phyloP scores from a whole-genome alignment of 805 yeast genomes.

The Ogataea paradorogensis region DNA sequence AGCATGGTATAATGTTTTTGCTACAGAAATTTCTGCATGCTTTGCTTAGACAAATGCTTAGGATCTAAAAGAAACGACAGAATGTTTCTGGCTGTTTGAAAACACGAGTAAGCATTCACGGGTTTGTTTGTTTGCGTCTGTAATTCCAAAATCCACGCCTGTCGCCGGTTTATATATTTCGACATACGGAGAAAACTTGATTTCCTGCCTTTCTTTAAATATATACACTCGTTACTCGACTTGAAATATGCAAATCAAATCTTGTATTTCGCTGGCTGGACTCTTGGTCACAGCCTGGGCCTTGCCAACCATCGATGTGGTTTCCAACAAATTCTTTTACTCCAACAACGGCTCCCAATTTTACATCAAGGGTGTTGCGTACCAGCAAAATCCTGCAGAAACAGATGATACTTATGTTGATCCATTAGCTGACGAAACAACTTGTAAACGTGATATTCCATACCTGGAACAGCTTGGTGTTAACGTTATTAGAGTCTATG shows the following conservation, averaged over 20 bases:
- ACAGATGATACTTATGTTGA: slow-evolving; percentile 48
- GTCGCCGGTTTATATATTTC: slow-evolving; percentile 2
- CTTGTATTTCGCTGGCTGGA: slow-evolving; percentile 13
- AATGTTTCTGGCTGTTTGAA: slow-evolving; percentile 10
- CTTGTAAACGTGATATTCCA: slow-evolving; percentile 84
- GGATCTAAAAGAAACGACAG: slow-evolving; percentile 12
- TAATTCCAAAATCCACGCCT: not conserved
- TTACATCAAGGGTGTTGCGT: slow-evolving; percentile 84
- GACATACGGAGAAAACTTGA: not conserved
- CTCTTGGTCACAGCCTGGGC: slow-evolving; percentile 24
- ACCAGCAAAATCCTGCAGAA: slow-evolving; percentile 66
- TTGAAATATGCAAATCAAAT: slow-evolving; percentile 14
- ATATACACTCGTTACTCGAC: slow-evolving; percentile 1
- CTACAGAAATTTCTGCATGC: not conserved
- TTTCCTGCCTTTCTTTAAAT: not conserved
- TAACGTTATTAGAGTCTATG: slow-evolving; percentile 83
- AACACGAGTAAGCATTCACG: not conserved
- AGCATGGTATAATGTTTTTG: not conserved
- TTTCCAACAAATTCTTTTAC: slow-evolving; percentile 76
- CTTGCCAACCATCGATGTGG: slow-evolving; percentile 53
- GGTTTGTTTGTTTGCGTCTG: slow-evolving; percentile 5
- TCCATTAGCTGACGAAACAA: slow-evolving; percentile 67
- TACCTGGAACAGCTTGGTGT: slow-evolving; percentile 64
- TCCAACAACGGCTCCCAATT: slow-evolving; percentile 74
- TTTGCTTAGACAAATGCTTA: slow-evolving; percentile 4